Evolutionary conservation across 345 rosid genomes (phyloP).

Genomic region (Dipteronia dyeriana): DNA sequence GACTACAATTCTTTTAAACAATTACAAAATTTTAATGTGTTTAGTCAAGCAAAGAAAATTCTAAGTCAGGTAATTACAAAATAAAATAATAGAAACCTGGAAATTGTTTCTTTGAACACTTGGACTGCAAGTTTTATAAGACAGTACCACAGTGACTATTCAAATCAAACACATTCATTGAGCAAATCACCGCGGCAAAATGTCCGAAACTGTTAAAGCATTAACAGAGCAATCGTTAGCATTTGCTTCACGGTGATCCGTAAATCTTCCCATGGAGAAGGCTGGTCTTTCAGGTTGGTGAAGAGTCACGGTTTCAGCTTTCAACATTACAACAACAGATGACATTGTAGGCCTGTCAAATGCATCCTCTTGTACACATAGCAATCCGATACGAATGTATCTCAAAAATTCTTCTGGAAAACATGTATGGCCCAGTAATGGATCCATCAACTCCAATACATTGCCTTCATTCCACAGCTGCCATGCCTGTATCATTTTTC

Average conservation of each 20-base stretch:
- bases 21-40: too few species aligned
- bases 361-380: conserved; percentile 70
- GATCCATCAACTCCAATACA: conserved; percentile 51
- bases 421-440: conserved; percentile 31
- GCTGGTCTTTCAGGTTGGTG: conserved; percentile 43
- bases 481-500: conserved; percentile 48
- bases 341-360: conserved; percentile 54
- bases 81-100: too few species aligned
- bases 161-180: neutral
- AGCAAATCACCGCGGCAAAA: conserved; percentile 22
- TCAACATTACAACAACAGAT: conserved; percentile 42
- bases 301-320: conserved; percentile 36
- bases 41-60: too few species aligned
- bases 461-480: conserved; percentile 51
- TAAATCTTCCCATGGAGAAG: conserved; percentile 40
- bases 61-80: too few species aligned
- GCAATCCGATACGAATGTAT: conserved; percentile 55
- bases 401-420: conserved; percentile 43
- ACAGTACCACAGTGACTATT: neutral
- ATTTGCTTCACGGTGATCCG: neutral
- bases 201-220: conserved; percentile 17
- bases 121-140: neutral
- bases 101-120: too few species aligned
- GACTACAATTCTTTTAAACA: too few species aligned
- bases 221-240: conserved; percentile 15